Conservation (phyloP, 495 filamentous ascomycete species). For the Tuber indicum region DNA sequence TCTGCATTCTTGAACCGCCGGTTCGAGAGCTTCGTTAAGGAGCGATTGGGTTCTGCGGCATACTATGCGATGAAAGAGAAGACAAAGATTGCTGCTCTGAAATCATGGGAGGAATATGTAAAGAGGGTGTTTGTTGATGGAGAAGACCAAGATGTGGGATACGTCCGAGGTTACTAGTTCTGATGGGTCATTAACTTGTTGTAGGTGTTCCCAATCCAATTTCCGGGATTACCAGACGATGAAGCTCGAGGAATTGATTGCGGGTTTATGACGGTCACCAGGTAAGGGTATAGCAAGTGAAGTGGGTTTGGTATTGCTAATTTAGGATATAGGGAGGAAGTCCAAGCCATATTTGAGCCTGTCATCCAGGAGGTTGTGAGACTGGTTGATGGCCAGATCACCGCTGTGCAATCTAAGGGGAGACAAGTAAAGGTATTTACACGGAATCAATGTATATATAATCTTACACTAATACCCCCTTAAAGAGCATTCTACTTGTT, state of each 20-base stretch:
- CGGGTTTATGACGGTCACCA: slow-evolving; percentile 58
- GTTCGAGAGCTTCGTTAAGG: slow-evolving; percentile 60
- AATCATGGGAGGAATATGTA: slow-evolving; percentile 65
- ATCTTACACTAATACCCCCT: background rate
- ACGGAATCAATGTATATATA: slow-evolving; percentile 44
- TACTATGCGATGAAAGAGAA: slow-evolving; percentile 56
- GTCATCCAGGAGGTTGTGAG: slow-evolving; percentile 54
- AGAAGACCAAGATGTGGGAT: slow-evolving; percentile 47
- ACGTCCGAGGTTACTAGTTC: slow-evolving; percentile 35
- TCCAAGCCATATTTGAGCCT: slow-evolving; percentile 53
- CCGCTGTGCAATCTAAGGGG: slow-evolving; percentile 38
- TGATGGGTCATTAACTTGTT: slow-evolving; percentile 30
- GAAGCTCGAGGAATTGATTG: slow-evolving; percentile 56
- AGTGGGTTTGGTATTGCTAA: slow-evolving; percentile 21
- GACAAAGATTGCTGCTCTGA: slow-evolving; percentile 42
- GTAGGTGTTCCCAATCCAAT: slow-evolving; percentile 43
- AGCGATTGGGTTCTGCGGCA: slow-evolving; percentile 51
- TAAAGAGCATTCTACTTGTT: slow-evolving; percentile 55
- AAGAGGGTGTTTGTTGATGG: slow-evolving; percentile 70
- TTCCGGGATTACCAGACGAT: slow-evolving; percentile 66
- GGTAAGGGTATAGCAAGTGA: slow-evolving; percentile 43
- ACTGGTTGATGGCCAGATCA: slow-evolving; percentile 56
- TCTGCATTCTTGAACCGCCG: slow-evolving; percentile 58
- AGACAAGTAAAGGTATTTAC: slow-evolving; percentile 21
- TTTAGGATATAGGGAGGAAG: slow-evolving; percentile 40